phyloP scores from a whole-genome alignment of 1,284 basidiomycete species.

The Sporisorium exsertum region DNA sequence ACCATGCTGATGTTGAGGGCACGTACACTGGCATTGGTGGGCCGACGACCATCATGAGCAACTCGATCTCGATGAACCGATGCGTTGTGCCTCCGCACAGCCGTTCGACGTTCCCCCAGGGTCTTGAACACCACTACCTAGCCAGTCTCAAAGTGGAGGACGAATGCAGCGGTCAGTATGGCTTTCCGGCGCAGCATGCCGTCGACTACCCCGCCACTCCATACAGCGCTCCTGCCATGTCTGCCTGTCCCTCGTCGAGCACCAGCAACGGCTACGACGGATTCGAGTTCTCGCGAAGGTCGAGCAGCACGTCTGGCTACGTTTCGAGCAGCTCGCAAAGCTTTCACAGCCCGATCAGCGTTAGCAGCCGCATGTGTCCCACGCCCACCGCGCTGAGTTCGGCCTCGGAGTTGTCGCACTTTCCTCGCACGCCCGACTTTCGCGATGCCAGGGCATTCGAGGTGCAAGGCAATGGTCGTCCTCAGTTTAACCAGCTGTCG shows the following conservation, averaged over 20 bases:
- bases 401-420: conserved; percentile 26
- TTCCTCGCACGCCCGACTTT: conserved; percentile 41
- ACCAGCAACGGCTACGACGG: conserved; percentile 18
- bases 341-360: conserved; percentile 29
- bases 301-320: conserved; percentile 30
- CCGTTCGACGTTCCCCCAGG: conserved; percentile 40
- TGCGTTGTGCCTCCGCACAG: conserved; percentile 37
- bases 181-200: conserved; percentile 18
- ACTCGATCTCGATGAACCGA: conserved; percentile 38
- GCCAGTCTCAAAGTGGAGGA: conserved; percentile 27
- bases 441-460: conserved; percentile 24
- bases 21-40: conserved; percentile 23
- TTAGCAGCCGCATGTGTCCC: conserved; percentile 22
- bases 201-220: conserved; percentile 26
- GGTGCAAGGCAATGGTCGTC: conserved; percentile 2
- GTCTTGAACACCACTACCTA: conserved; percentile 38
- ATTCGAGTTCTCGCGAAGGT: conserved; percentile 24
- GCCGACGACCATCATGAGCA: conserved; percentile 41
- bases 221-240: conserved; percentile 38
- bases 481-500: conserved; percentile 30
- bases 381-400: conserved; percentile 36
- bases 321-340: conserved; percentile 23
- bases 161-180: conserved; percentile 3
- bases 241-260: conserved; percentile 29
- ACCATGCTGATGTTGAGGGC: conserved; percentile 54